Percentiles rank a stretch among this genome's conserved stretches.
phyloP scores from a whole-genome alignment of 768 basidiomycete genomes.

The Boletus edulis region DNA sequence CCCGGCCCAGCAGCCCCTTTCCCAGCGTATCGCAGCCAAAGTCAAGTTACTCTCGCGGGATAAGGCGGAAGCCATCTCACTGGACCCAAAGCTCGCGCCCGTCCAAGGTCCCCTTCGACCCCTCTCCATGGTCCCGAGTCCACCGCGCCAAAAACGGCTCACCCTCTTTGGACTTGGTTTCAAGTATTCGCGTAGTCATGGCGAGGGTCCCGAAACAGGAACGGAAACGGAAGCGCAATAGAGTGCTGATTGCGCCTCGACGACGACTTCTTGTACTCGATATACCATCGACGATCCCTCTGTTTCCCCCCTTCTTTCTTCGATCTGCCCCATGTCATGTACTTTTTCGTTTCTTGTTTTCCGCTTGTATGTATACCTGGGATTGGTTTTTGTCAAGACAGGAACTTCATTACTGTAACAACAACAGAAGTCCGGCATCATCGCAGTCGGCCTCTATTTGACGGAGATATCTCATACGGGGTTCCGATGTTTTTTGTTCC shows the following conservation, averaged over 20 bases:
- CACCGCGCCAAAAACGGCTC: constrained; percentile 12
- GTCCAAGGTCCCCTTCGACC: constrained; percentile 33
- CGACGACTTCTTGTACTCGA: background rate
- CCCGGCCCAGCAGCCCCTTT: background rate
- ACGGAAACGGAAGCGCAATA: constrained; percentile 2
- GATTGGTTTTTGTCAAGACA: background rate
- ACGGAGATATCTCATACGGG: too few relatives aligned
- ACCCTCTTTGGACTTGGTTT: constrained; percentile 23
- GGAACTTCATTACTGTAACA: too few relatives aligned
- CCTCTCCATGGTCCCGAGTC: constrained; percentile 22
- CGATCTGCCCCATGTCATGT: background rate
- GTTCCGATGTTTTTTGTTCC: too few relatives aligned
- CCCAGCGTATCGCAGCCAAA: constrained; percentile 12
- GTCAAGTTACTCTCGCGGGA: constrained; percentile 24
- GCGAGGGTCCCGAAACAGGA: background rate
- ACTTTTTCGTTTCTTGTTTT: constrained; percentile 16
- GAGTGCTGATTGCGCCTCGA: background rate
- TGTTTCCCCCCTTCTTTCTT: background rate
- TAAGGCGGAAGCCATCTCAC: constrained; percentile 23
- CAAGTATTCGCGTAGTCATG: constrained; percentile 1
- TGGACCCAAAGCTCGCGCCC: constrained; percentile 33
- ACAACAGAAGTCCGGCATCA: too few relatives aligned
- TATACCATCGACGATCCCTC: background rate
- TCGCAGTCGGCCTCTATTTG: too few relatives aligned
- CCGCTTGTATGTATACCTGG: background rate